Evolutionary conservation across 2,329 filamentous ascomycete species (phyloP).

Genomic region (Colletotrichum sp.): DNA sequence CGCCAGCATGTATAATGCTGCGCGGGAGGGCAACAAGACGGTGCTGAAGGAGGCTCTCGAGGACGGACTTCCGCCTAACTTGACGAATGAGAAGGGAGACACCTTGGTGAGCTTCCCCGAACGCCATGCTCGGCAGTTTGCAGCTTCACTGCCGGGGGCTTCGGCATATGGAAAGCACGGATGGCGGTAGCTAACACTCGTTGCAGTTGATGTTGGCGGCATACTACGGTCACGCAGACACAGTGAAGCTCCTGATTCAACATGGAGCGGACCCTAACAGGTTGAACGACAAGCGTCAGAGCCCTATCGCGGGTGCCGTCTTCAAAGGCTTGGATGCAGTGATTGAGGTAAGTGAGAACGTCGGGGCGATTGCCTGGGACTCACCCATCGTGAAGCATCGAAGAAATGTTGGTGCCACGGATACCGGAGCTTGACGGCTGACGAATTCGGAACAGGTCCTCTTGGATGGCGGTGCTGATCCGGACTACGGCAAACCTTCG

Average conservation of each 20-base stretch:
- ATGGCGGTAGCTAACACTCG: neutral
- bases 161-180: neutral
- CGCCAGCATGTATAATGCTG: conserved; percentile 69
- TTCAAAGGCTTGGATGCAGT: conserved; percentile 74
- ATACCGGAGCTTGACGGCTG: neutral
- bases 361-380: conserved; percentile 44
- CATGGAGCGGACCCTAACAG: conserved; percentile 71
- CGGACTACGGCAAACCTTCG: conserved; percentile 55
- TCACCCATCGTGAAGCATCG: neutral
- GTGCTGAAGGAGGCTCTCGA: conserved; percentile 66
- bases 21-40: conserved; percentile 62
- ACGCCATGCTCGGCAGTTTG: neutral
- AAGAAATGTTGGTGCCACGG: neutral
- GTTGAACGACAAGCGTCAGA: conserved; percentile 72
- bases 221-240: conserved; percentile 69
- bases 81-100: conserved; percentile 77
- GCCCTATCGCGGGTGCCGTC: conserved; percentile 72
- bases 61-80: conserved; percentile 69
- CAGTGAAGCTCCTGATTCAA: conserved; percentile 65
- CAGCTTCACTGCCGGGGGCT: neutral
- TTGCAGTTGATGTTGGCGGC: conserved; percentile 72
- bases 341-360: conserved; percentile 50
- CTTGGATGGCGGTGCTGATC: conserved; percentile 59
- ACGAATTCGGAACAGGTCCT: conserved; percentile 39
- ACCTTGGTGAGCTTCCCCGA: conserved; percentile 55